Base-by-base conservation (phyloP, 139 green algal genomes). In the Gonium pectorale region DNA sequence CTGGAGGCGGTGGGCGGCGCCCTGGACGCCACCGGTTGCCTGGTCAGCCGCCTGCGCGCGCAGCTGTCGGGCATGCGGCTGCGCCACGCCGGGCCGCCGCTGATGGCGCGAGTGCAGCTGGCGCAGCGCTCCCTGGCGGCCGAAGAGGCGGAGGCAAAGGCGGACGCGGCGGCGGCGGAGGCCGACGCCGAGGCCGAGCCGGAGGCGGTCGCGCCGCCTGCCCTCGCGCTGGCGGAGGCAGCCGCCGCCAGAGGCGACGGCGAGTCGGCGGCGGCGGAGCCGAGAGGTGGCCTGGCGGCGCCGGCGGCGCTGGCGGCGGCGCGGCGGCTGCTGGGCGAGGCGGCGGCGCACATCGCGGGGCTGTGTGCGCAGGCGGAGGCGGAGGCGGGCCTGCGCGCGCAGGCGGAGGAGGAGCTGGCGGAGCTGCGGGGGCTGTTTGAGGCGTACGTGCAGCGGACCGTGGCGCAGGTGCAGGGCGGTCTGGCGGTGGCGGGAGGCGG, bases 401-500 rank as follows among this genome's bases (percentile, higher is more conserved):
- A 13, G 22, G 62, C 77, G 44, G 77, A 73, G 77, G 7, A 7
- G n/a, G 77, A 73, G 59, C 43, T 73, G 62, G 22, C 35, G 43
- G 59, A 83, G 77, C 40, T 74, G 40, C 35, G 44, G 21, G 2
- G 31, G 43, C 77, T 73, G 41, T 83, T 83, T 22, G 77, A 82
- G 2, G 51, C 40, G 11, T 82, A 63, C 19, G 75, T 82, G 41
- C 38, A 71, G 38, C 9, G 75, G 13, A 71, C 75, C 7, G 75
- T 82, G 40, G 75, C 75, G 29, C 75, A 82, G 75, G 75, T 71
- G n/a, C 41, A 72, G 59, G 31, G 33, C n/a, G n/a, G n/a, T 26
- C n/a, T 69, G 5, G 62, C 9, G n/a, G 6, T 69, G 62, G 66
- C 19, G n/a, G 66, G 19, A 31, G 66, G 66, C 19, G 27, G 3